Evolutionary conservation across 2,329 filamentous ascomycete species (phyloP).

Genomic region (Colletotrichum endophyticum): DNA sequence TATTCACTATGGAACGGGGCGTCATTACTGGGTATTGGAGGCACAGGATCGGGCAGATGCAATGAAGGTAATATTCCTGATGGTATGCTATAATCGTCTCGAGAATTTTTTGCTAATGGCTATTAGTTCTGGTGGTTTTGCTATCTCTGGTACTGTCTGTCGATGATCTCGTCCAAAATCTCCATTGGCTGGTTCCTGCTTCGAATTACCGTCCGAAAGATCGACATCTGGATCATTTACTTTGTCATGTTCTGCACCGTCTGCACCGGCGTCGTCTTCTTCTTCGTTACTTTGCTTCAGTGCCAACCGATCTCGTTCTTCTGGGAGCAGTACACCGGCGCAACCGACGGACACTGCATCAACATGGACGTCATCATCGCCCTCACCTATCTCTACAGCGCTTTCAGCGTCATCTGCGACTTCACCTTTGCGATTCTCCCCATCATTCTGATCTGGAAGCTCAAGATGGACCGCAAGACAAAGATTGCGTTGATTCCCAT

Average conservation of each 20-base stretch:
- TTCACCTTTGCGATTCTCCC: conserved; percentile 59
- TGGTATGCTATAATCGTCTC: not conserved
- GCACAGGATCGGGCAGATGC: conserved; percentile 31
- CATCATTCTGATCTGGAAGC: conserved; percentile 56
- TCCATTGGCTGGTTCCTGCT: conserved; percentile 30
- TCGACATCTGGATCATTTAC: conserved; percentile 31
- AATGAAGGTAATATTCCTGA: conserved; percentile 33
- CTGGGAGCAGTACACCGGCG: conserved; percentile 26
- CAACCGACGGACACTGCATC: conserved; percentile 29
- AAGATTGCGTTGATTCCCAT: conserved; percentile 59
- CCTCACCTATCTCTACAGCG: conserved; percentile 58
- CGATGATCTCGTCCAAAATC: conserved; percentile 39
- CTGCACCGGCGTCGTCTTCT: conserved; percentile 32
- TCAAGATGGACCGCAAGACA: conserved; percentile 58
- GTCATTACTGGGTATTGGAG: conserved; percentile 36
- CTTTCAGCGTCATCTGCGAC: conserved; percentile 53
- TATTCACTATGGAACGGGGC: conserved; percentile 46
- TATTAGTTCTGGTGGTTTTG: conserved; percentile 42
- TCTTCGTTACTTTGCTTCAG: conserved; percentile 34
- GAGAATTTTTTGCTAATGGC: not conserved
- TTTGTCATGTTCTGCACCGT: conserved; percentile 29
- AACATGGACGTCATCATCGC: conserved; percentile 48
- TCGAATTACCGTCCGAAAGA: conserved; percentile 25
- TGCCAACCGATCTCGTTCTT: conserved; percentile 31
- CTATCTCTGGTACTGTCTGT: conserved; percentile 40